A percentile compares a stretch with the other conserved stretches of the same genome.
These are phyloP conservation scores for Dichotomocladium elegans DNA, from an alignment of 371 early-diverging fungal species.

Conservation along the genomic window DNA sequence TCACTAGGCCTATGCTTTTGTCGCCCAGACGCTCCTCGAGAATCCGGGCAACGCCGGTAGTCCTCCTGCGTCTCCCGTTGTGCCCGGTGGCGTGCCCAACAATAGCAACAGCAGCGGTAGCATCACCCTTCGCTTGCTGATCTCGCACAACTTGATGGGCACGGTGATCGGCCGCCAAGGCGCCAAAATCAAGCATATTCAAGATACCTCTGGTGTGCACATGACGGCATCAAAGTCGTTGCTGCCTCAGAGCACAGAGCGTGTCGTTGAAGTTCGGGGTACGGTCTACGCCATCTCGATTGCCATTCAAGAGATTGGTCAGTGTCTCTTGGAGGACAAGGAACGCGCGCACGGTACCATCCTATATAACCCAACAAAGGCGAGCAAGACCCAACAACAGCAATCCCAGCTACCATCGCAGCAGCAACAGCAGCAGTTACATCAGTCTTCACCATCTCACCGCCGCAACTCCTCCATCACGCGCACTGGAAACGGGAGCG, in stretches of 20 bases:
- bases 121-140: constrained; percentile 64
- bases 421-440: constrained; percentile 8
- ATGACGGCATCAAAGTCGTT: constrained; percentile 83
- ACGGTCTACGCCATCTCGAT: constrained; percentile 63
- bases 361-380: constrained; percentile 39
- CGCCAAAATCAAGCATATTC: constrained; percentile 82
- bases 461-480: constrained; percentile 49
- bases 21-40: constrained; percentile 80
- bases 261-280: constrained; percentile 80
- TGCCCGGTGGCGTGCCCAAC: background rate
- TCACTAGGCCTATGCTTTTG: constrained; percentile 34
- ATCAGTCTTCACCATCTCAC: constrained; percentile 13
- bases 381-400: constrained; percentile 12
- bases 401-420: constrained; percentile 8
- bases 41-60: constrained; percentile 36
- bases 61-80: constrained; percentile 31
- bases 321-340: constrained; percentile 43
- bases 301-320: constrained; percentile 69
- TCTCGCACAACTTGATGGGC: constrained; percentile 85
- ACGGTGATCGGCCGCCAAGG: constrained; percentile 87
- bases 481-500: constrained; percentile 51
- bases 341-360: constrained; percentile 45
- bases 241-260: constrained; percentile 83
- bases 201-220: constrained; percentile 76
- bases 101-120: background rate